Base-by-base conservation (phyloP, 768 basidiomycete genomes). In the Psilocybe subaeruginosa region DNA sequence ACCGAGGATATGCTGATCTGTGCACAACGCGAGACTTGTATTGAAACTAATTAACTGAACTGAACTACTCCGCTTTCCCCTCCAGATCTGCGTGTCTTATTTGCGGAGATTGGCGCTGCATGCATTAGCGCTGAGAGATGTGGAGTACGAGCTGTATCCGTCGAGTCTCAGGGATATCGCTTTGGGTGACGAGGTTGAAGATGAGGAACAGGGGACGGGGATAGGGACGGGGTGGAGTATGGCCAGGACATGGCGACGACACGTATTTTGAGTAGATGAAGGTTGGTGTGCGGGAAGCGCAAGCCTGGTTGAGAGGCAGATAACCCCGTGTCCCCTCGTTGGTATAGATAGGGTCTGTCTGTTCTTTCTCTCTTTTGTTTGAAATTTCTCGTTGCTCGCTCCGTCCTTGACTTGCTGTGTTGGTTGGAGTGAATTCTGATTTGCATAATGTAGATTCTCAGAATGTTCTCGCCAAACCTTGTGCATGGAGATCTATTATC, bases 231-330 rank as follows among this genome's bases (percentile, higher is more conserved):
- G 8, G 37, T 39, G 37, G 37, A 14, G 37, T 14, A 39, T 39
- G 37, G 37, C 37, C 37, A 8, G 37, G 37, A 8, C 37, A 39
- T 16, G 51, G 33, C 33, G 73, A 80, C 60, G 85, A 87, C 71
- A 74, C 72, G 0, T 80, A 82, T 67, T 89, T 84, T 66, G 88
- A 89, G 61, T 70, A 73, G 16, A 78, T 84, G 55, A 64, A 71
- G 3, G 75, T 92, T 9, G 82, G 87, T 43, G 81, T 81, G 19
- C 82, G 91, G 31, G 91, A 93, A 69, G 87, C 80, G 8, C 77
- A 90, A 39, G 91, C 88, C 3, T 93, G 91, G 91, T 73, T 93
- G 53, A 75, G 89, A 23, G 91, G 92, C 11, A 77, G 90, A 61
- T 92, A 90, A 67, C 74, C 83, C 4, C 76, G 81, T 63, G 69